Conservation (phyloP, 176 grass and related monocot genomes). For the Pontederia paniculata region DNA sequence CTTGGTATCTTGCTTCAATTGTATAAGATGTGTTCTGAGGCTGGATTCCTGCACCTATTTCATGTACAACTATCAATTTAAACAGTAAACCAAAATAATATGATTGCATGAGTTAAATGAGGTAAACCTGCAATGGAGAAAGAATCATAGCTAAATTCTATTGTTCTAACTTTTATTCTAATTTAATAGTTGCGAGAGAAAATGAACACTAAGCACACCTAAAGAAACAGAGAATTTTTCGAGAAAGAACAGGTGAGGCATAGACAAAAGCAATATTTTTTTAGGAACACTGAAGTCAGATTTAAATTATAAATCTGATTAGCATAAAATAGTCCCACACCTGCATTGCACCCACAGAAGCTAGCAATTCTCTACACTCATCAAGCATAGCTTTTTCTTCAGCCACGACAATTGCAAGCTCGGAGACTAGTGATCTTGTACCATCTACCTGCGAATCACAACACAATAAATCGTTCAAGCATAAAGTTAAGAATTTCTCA, state of each 20-base stretch:
- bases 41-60: conserved; percentile 75
- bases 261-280: no score
- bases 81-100: no score
- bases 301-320: no score
- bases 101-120: conserved; percentile 16
- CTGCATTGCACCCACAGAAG: conserved; percentile 48
- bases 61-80: not conserved
- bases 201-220: no score
- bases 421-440: conserved; percentile 38
- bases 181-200: no score
- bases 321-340: conserved; percentile 14
- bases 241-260: no score
- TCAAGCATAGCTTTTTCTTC: conserved; percentile 74
- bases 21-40: conserved; percentile 75
- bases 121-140: not conserved
- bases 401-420: conserved; percentile 40
- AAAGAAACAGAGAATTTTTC: no score
- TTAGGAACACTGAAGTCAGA: no score
- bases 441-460: conserved; percentile 41
- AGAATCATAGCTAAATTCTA: not conserved
- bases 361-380: conserved; percentile 71
- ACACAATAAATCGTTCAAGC: not conserved
- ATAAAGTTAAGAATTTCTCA: not conserved
- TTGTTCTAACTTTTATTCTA: no score
- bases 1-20: conserved; percentile 23